phyloP scores from a whole-genome alignment of 2,329 filamentous ascomycete genomes.

The Lomentospora prolificans region DNA sequence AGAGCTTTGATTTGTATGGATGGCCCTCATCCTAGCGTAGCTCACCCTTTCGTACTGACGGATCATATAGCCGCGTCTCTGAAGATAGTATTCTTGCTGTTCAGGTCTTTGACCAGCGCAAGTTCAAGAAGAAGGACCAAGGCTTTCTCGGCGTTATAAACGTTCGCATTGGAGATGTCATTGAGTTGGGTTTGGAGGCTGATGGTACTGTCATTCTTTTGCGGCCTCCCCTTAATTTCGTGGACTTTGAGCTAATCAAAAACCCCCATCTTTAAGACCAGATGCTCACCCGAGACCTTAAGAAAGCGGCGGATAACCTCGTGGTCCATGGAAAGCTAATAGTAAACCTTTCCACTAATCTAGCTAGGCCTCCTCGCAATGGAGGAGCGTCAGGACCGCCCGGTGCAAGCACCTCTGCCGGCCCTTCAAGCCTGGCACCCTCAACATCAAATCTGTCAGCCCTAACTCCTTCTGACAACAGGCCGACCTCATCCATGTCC shows the following conservation, averaged over 20 bases:
- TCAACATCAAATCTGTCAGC: conserved; percentile 4
- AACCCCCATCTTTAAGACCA: conserved; percentile 57
- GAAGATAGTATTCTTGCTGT: conserved; percentile 96
- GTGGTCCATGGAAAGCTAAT: conserved; percentile 97
- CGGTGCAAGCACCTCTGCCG: not conserved
- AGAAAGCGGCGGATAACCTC: conserved; percentile 96
- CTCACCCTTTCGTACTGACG: conserved; percentile 9
- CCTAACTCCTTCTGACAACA: conserved; percentile 9
- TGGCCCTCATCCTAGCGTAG: conserved; percentile 7
- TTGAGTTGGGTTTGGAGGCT: conserved; percentile 79
- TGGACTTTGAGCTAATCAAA: conserved; percentile 18
- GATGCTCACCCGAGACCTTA: conserved; percentile 95
- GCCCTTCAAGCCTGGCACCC: not conserved
- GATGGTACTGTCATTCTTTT: conserved; percentile 58
- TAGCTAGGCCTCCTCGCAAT: conserved; percentile 55
- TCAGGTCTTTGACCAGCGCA: conserved; percentile 99
- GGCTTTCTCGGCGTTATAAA: conserved; percentile 98
- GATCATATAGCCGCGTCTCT: conserved; percentile 59
- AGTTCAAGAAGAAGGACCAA: conserved; percentile 99
- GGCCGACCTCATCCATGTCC: conserved; percentile 39
- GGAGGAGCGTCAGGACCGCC: not conserved
- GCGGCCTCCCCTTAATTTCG: conserved; percentile 17
- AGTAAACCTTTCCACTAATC: conserved; percentile 88
- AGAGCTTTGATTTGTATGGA: conserved; percentile 92
- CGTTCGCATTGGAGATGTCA: conserved; percentile 86